A percentile compares a stretch with the other conserved stretches of the same genome.
phyloP scores from a whole-genome alignment of 352 stramenopile species.

The Pythium sp. region DNA sequence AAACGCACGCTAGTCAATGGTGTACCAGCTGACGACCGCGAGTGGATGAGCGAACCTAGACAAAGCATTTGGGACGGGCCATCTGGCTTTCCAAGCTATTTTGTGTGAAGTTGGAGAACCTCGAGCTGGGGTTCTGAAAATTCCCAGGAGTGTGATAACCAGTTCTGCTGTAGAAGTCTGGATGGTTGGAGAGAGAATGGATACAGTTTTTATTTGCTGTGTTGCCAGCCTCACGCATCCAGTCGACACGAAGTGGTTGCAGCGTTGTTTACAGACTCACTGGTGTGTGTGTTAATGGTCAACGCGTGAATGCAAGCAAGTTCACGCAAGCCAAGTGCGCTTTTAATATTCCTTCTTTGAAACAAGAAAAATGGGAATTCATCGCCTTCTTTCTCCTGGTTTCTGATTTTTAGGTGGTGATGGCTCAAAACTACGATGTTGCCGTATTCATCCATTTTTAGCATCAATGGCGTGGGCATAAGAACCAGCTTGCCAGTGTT shows the following conservation, averaged over 20 bases:
- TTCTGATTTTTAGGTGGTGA: background rate
- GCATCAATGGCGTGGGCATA: background rate
- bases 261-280: background rate
- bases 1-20: background rate
- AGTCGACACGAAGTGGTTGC: background rate
- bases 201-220: background rate
- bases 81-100: background rate
- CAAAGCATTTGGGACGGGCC: background rate
- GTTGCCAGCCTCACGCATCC: background rate
- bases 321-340: background rate
- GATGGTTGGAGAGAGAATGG: background rate
- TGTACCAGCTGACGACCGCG: background rate
- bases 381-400: background rate
- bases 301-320: background rate
- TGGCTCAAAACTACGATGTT: background rate
- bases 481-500: background rate
- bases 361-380: background rate
- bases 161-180: background rate
- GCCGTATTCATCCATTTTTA: background rate
- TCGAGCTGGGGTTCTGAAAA: background rate
- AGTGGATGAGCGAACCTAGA: background rate
- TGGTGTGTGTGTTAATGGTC: background rate
- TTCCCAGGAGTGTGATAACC: background rate
- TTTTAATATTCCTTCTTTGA: background rate
- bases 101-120: background rate